Evolutionary conservation across 768 basidiomycete species (phyloP).

Genomic region (Leucosporidium creatinivorum): DNA sequence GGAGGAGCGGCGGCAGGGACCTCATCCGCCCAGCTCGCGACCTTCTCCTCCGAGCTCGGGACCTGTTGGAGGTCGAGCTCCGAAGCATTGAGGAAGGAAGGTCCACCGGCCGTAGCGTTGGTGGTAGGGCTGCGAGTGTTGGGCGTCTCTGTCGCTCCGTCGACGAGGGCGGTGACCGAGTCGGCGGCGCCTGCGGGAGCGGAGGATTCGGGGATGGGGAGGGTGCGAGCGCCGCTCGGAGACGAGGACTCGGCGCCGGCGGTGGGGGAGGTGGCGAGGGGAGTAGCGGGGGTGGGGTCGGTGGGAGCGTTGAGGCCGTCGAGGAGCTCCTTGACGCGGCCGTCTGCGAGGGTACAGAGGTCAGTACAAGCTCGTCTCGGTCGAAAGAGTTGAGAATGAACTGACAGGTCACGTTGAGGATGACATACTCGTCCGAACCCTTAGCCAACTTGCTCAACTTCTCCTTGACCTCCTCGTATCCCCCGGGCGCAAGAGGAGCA

Average conservation of each 20-base stretch:
- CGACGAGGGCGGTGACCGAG: constrained; percentile 24
- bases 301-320: constrained; percentile 34
- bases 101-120: too few species aligned
- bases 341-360: constrained; percentile 5
- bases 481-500: constrained; percentile 31
- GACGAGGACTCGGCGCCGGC: neutral
- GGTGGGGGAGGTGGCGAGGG: neutral
- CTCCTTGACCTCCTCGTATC: constrained; percentile 32
- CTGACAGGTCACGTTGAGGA: constrained; percentile 36
- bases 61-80: constrained; percentile 22
- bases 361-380: neutral
- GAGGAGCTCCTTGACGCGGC: constrained; percentile 32
- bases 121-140: neutral
- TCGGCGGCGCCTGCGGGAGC: constrained; percentile 11
- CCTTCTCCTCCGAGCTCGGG: constrained; percentile 10
- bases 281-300: constrained; percentile 18
- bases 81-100: constrained; percentile 33
- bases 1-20: neutral
- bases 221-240: neutral
- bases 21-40: constrained; percentile 32
- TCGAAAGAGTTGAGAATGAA: neutral
- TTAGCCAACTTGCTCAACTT: constrained; percentile 27
- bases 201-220: constrained; percentile 9
- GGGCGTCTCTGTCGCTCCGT: constrained; percentile 14
- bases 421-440: constrained; percentile 22